Percentiles rank a stretch among this genome's conserved stretches.
phyloP scores from a whole-genome alignment of 768 basidiomycete species.

The Leccinum disarticulatum region DNA sequence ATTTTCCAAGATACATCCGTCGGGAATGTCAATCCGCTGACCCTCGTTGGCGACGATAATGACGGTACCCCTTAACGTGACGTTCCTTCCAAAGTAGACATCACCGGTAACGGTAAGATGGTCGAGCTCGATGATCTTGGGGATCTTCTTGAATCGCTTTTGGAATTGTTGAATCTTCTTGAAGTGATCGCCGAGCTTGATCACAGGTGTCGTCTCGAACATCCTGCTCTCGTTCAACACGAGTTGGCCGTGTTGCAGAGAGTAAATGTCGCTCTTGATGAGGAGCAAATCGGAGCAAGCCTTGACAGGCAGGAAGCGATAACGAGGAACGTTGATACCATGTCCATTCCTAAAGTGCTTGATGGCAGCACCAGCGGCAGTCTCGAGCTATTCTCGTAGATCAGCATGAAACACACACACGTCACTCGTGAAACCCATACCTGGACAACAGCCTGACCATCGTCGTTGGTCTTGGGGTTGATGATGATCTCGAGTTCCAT shows the following conservation, averaged over 20 bases:
- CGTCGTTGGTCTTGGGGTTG: slow-evolving; percentile 68
- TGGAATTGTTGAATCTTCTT: slow-evolving; percentile 74
- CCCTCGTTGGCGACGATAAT: slow-evolving; percentile 80
- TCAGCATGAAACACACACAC: background rate
- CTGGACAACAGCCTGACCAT: slow-evolving; percentile 71
- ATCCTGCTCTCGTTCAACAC: slow-evolving; percentile 58
- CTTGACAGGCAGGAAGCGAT: slow-evolving; percentile 69
- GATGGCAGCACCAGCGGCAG: slow-evolving; percentile 74
- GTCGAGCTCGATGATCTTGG: slow-evolving; percentile 70
- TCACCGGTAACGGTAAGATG: slow-evolving; percentile 74
- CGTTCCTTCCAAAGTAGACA: slow-evolving; percentile 65
- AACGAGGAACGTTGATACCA: slow-evolving; percentile 73
- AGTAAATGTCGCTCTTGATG: slow-evolving; percentile 71
- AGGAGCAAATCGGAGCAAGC: slow-evolving; percentile 62
- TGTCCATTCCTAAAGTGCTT: slow-evolving; percentile 67
- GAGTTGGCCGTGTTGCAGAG: slow-evolving; percentile 65
- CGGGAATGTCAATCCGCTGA: slow-evolving; percentile 71
- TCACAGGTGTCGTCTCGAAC: slow-evolving; percentile 66
- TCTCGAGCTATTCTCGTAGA: slow-evolving; percentile 51
- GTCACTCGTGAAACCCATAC: slow-evolving; percentile 21
- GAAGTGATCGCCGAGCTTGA: slow-evolving; percentile 77
- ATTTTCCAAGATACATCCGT: slow-evolving; percentile 71
- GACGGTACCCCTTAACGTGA: slow-evolving; percentile 64
- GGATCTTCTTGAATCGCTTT: slow-evolving; percentile 75
- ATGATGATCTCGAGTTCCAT: slow-evolving; percentile 82